Evolutionary conservation across 805 yeast species (phyloP), one percentile per base, ranked within the genome.

Genomic region (Sugiyamaella lignohabitans): DNA sequence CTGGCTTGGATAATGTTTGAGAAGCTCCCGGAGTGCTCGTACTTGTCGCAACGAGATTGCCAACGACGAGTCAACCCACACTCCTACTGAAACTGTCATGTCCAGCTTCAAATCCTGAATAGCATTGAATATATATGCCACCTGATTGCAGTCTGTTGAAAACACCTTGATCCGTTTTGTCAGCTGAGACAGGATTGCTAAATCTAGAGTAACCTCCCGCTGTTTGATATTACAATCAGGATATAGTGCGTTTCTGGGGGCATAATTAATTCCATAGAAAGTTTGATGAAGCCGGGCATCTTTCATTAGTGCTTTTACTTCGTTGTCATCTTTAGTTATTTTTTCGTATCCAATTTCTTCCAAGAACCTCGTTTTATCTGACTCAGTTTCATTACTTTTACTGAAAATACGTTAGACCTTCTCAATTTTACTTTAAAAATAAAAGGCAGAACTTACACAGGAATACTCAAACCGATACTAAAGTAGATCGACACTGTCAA

Each of bases 111-210:
- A 60, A 2, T 68, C 69, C 35, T 64, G 59, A 8, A 84, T 75
- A 0, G 86, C 74, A 8, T 74, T 73, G 39, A 83, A 61, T 10
- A 80, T 73, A 30, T 63, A 59, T 10, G 69, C 73, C 0, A 74
- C 72, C 57, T 81, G 87, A 30, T 71, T 59, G 53, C 88, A 82
- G 52, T 78, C 83, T 45, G 79, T 73, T 0, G 85, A 83, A 52
- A 76, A 79, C 1, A 77, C 70, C 53, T 82, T 67, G 6, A 84
- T 60, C 50, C 78, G 73, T 0, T 72, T 70, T 0, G 89, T 82
- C 0, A 82, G 70, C 23, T 70, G 76, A 0, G 87, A 78, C 5
- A 84, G 52, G 8, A 73, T 57, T 0, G 80, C 79, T 20, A 83
- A 53, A 53, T 84, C 89, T 18, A 74, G 60, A 39, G 78, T 51